A percentile compares a stretch with the other conserved stretches of the same genome.
These are phyloP conservation scores for Thelonectria olida DNA, from an alignment of 2,329 filamentous ascomycete genomes.

Conservation along the genomic window DNA sequence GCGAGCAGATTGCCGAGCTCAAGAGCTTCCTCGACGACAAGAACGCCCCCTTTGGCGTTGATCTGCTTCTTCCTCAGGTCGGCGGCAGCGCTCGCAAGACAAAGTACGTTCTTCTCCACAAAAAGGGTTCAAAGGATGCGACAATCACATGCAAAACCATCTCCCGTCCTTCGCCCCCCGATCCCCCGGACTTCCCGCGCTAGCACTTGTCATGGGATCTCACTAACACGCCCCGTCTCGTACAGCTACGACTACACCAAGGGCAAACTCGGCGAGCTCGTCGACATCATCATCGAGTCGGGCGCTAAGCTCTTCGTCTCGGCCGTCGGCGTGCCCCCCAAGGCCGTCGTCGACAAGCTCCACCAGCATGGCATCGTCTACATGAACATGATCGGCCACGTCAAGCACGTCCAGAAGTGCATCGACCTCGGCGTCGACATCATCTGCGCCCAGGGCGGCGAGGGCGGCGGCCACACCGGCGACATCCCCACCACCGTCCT, in stretches of 20 bases:
- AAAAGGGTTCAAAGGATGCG: not conserved
- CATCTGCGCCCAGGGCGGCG: constrained; percentile 97
- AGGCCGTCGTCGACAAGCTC: constrained; percentile 86
- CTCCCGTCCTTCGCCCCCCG: not conserved
- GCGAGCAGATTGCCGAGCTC: constrained; percentile 92
- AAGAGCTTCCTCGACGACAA: constrained; percentile 90
- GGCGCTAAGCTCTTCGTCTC: constrained; percentile 95
- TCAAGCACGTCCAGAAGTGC: constrained; percentile 98
- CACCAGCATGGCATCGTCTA: constrained; percentile 89
- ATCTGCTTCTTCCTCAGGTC: constrained; percentile 92
- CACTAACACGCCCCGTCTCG: constrained; percentile 22
- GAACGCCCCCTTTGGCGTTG: constrained; percentile 94
- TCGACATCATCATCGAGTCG: constrained; percentile 92
- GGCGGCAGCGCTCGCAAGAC: constrained; percentile 95
- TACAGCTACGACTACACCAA: constrained; percentile 98
- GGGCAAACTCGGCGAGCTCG: constrained; percentile 91
- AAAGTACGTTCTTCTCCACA: constrained; percentile 63
- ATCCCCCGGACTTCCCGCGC: not conserved
- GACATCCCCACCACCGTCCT: constrained; percentile 92
- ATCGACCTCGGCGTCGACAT: constrained; percentile 92
- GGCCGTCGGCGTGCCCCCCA: constrained; percentile 92
- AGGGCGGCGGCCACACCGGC: constrained; percentile 96
- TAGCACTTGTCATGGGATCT: constrained; percentile 14
- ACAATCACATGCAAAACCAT: constrained; percentile 35
- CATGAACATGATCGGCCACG: constrained; percentile 99